Conservation (phyloP, 2,329 filamentous ascomycete genomes). For the Cladobotryum protrusum region DNA sequence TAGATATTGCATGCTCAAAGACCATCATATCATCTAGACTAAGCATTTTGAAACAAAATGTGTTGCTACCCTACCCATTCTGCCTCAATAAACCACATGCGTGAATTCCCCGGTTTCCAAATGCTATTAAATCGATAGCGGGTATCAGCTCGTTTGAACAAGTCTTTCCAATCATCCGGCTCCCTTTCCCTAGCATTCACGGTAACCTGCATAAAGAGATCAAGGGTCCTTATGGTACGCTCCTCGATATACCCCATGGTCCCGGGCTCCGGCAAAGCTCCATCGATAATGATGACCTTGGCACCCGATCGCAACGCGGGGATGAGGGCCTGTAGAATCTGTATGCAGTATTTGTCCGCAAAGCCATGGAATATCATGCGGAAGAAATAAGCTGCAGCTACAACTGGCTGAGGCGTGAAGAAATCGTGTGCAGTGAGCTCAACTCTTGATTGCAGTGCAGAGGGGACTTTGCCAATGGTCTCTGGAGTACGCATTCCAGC, state of each 20-base stretch:
- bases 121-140: slow-evolving; percentile 10
- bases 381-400: slow-evolving; percentile 24
- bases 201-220: slow-evolving; percentile 13
- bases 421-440: slow-evolving; percentile 23
- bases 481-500: slow-evolving; percentile 17
- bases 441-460: slow-evolving; percentile 15
- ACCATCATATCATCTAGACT: too few species aligned
- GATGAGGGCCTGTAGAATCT: slow-evolving; percentile 25
- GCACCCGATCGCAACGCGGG: slow-evolving; percentile 24
- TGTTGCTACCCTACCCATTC: slow-evolving; percentile 10
- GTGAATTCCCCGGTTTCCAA: slow-evolving; percentile 14
- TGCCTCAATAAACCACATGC: slow-evolving; percentile 15
- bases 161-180: slow-evolving; percentile 8
- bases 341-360: slow-evolving; percentile 26
- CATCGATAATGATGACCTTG: slow-evolving; percentile 21
- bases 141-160: slow-evolving; percentile 9
- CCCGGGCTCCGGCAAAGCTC: slow-evolving; percentile 18
- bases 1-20: too few species aligned
- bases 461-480: slow-evolving; percentile 16
- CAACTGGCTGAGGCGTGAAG: slow-evolving; percentile 21
- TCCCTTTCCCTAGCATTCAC: slow-evolving; percentile 12
- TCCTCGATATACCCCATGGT: slow-evolving; percentile 10
- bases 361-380: slow-evolving; percentile 29
- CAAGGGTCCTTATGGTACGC: slow-evolving; percentile 7
- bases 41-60: too few species aligned